These are phyloP conservation scores for Crithidia mellificae DNA, from an alignment of 208 protist genomes.

Conservation along the genomic window DNA sequence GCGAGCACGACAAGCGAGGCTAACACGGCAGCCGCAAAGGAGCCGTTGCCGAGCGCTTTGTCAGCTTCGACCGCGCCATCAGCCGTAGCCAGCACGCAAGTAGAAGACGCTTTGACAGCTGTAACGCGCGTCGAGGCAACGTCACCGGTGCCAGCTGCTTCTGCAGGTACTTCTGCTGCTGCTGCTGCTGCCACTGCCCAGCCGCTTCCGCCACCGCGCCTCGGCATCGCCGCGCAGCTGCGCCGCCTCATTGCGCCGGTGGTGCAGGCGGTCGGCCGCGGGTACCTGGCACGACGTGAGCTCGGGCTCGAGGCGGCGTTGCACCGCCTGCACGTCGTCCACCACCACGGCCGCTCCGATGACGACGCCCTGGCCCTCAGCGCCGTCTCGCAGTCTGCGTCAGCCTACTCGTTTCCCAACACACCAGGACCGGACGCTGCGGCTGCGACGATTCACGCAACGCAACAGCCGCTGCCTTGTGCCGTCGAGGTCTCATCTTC, in stretches of 20 bases:
- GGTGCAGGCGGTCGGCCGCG: conserved; percentile 40
- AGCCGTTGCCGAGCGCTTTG: too few species aligned
- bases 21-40: too few species aligned
- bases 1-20: too few species aligned
- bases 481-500: too few species aligned
- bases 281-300: conserved; percentile 29
- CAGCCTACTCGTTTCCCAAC: not conserved
- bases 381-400: not conserved
- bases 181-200: too few species aligned
- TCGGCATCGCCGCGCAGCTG: conserved; percentile 17
- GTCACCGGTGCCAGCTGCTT: too few species aligned
- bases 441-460: not conserved
- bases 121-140: too few species aligned
- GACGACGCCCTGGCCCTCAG: not conserved
- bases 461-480: not conserved
- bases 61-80: too few species aligned
- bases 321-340: not conserved
- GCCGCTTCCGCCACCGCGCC: not conserved
- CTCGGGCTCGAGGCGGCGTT: not conserved
- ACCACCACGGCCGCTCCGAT: not conserved
- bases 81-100: too few species aligned
- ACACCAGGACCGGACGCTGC: not conserved
- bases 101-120: too few species aligned
- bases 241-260: conserved; percentile 13
- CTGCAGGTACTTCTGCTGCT: too few species aligned